These are phyloP conservation scores for Neurospora sp. DNA, from an alignment of 495 filamentous ascomycete genomes.

Conservation along the genomic window DNA sequence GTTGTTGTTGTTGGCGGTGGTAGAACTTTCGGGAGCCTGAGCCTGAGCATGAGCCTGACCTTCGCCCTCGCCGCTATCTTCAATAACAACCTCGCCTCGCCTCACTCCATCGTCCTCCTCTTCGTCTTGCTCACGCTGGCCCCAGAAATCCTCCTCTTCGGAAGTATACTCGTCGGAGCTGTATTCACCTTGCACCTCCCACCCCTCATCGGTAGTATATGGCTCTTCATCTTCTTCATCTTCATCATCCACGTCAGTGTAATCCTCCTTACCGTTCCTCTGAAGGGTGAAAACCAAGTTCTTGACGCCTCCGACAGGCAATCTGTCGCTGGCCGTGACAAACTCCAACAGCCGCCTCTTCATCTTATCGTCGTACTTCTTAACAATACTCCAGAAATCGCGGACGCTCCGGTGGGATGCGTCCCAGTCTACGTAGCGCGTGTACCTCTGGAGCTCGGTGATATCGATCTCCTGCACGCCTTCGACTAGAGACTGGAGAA, in stretches of 20 bases:
- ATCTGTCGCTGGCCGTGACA: conserved; percentile 83
- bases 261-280: conserved; percentile 61
- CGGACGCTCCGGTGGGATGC: conserved; percentile 54
- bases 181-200: not conserved
- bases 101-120: conserved; percentile 2
- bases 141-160: conserved; percentile 13
- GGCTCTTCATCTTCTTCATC: not conserved
- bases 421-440: conserved; percentile 73
- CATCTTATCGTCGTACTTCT: conserved; percentile 54
- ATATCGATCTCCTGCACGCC: conserved; percentile 72
- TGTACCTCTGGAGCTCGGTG: conserved; percentile 51
- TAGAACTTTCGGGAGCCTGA: not conserved
- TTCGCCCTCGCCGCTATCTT: not conserved
- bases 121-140: not conserved
- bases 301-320: conserved; percentile 74
- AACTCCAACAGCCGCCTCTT: conserved; percentile 76
- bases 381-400: conserved; percentile 78
- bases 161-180: conserved; percentile 11
- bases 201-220: not conserved
- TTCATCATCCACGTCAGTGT: conserved; percentile 2
- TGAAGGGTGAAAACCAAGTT: conserved; percentile 76
- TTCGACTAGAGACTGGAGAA: conserved; percentile 70
- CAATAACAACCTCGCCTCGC: not conserved
- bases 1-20: not conserved
- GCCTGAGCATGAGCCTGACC: not conserved